Percentiles rank a stretch among this genome's conserved stretches.
Conservation (phyloP, 2,329 filamentous ascomycete species). For the Seiridium cupressi region DNA sequence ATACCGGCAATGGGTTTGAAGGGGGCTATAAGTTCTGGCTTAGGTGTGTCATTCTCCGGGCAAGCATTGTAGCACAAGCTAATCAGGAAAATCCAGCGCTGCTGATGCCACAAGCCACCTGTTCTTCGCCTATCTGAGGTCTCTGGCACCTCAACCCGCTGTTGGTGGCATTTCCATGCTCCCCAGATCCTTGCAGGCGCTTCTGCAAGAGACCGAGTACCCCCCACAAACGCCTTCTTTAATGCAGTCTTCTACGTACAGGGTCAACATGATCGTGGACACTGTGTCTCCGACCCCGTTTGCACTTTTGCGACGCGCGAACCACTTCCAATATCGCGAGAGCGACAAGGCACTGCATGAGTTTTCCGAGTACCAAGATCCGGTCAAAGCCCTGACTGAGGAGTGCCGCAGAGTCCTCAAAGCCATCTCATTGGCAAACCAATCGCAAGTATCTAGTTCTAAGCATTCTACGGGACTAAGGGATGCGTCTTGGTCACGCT, state of each 20-base stretch:
- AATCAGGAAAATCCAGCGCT: conserved; percentile 53
- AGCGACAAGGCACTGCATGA: conserved; percentile 80
- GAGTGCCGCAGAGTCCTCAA: conserved; percentile 90
- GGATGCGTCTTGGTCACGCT: conserved; percentile 94
- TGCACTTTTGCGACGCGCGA: conserved; percentile 82
- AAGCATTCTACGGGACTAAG: conserved; percentile 71
- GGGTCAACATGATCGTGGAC: conserved; percentile 96
- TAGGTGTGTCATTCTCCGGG: conserved; percentile 49
- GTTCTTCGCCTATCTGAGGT: conserved; percentile 96
- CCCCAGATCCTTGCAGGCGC: conserved; percentile 85
- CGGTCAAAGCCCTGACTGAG: conserved; percentile 82
- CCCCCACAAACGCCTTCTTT: conserved; percentile 77
- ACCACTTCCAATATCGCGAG: conserved; percentile 93
- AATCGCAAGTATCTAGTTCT: conserved; percentile 71
- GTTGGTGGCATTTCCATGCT: conserved; percentile 79
- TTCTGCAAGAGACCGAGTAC: conserved; percentile 91
- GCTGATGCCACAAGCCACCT: conserved; percentile 95
- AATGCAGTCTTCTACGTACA: conserved; percentile 77
- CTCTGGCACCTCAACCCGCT: conserved; percentile 76
- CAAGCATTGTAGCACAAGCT: conserved; percentile 6
- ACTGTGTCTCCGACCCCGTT: conserved; percentile 94
- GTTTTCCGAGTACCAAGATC: conserved; percentile 87
- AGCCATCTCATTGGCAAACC: conserved; percentile 84
- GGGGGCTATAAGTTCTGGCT: conserved; percentile 90
- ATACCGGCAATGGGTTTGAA: conserved; percentile 88